Evolutionary conservation across 331 rosid species (phyloP).

Genomic region (Phaseolus coccineus): DNA sequence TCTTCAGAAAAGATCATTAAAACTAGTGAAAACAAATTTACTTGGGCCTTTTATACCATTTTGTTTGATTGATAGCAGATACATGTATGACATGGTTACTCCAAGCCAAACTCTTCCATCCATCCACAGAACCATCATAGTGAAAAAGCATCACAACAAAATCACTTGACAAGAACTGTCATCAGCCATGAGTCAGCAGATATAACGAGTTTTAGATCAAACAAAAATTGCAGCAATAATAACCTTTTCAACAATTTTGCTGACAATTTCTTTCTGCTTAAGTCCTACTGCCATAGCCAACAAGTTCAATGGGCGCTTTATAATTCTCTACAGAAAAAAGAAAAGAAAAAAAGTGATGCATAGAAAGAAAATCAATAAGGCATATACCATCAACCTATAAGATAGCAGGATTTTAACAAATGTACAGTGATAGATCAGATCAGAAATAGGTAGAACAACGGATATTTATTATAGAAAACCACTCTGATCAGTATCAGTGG

Average conservation of each 20-base stretch:
- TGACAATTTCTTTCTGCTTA: constrained; percentile 77
- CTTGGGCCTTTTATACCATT: constrained; percentile 49
- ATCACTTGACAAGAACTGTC: constrained; percentile 53
- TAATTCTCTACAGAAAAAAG: constrained; percentile 51
- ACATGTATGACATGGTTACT: constrained; percentile 51
- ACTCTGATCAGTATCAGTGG: constrained; percentile 12
- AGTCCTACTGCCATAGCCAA: constrained; percentile 90
- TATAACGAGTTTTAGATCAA: constrained; percentile 21
- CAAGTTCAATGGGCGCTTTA: constrained; percentile 64
- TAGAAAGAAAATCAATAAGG: background rate
- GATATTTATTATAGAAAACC: background rate
- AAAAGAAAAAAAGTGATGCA: background rate
- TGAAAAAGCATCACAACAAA: constrained; percentile 64
- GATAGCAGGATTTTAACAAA: background rate
- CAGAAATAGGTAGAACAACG: background rate
- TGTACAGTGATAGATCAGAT: background rate
- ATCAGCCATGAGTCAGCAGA: constrained; percentile 31
- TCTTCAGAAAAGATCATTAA: background rate
- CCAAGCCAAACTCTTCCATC: constrained; percentile 59
- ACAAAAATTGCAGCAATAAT: constrained; percentile 23
- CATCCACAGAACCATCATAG: constrained; percentile 61
- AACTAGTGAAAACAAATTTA: constrained; percentile 13
- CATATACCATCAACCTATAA: background rate
- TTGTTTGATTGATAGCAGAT: constrained; percentile 60
- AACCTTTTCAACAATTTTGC: constrained; percentile 80